Conservation (phyloP, 2,329 filamentous ascomycete species). For the Elsinoe necatrix region DNA sequence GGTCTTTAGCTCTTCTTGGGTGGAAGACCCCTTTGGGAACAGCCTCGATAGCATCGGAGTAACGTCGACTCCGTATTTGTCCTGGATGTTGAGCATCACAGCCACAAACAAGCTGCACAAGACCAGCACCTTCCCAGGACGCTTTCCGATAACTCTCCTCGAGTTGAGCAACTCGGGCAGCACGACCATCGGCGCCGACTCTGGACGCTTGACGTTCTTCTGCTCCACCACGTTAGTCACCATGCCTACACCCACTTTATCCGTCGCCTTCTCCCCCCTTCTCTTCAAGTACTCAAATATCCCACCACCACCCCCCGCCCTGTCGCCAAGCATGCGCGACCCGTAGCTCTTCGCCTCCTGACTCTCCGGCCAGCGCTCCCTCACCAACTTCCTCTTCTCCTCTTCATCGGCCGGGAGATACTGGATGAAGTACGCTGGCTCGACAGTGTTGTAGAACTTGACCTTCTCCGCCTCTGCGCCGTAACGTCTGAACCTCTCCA, state of each 20-base stretch:
- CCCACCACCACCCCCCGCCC: not conserved
- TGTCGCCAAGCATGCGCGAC: not conserved
- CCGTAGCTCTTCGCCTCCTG: not conserved
- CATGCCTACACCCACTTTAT: not conserved
- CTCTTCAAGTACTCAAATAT: not conserved
- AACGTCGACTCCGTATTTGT: constrained; percentile 6
- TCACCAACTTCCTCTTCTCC: not conserved
- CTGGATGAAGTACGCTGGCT: not conserved
- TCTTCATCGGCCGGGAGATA: not conserved
- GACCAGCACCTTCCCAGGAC: not conserved
- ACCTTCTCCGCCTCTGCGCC: not conserved
- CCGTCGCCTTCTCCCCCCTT: not conserved
- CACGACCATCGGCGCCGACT: not conserved
- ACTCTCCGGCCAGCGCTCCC: not conserved
- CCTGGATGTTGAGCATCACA: constrained; percentile 7
- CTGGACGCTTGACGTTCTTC: no score
- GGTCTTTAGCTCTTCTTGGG: not conserved
- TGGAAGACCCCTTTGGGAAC: not conserved
- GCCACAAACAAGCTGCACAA: constrained; percentile 5
- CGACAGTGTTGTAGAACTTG: not conserved
- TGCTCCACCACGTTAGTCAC: not conserved
- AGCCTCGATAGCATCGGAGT: not conserved
- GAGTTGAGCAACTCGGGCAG: not conserved
- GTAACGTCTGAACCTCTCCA: not conserved
- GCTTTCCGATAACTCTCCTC: not conserved